phyloP scores from a whole-genome alignment of 2,329 filamentous ascomycete species.

The Penicillium freii region DNA sequence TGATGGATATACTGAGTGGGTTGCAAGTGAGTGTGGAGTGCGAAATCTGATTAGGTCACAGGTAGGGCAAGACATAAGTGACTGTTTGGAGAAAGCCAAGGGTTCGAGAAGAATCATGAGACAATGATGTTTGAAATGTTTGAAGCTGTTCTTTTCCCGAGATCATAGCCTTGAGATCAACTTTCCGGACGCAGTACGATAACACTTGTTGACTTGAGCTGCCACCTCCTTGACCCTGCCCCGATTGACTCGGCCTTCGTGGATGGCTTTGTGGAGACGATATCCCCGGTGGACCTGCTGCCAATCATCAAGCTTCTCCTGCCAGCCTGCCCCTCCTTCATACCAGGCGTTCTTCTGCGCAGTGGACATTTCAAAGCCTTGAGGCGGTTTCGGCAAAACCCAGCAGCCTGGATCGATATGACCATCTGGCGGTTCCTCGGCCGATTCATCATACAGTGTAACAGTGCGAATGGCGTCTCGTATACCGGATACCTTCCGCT shows the following conservation, averaged over 20 bases:
- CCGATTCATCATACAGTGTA: constrained; percentile 37
- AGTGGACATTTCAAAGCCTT: constrained; percentile 37
- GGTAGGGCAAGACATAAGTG: background rate
- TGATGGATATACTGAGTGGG: constrained; percentile 5
- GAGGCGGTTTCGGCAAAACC: constrained; percentile 42
- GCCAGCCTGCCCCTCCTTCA: constrained; percentile 41
- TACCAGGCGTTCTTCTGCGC: constrained; percentile 41
- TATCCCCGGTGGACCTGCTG: constrained; percentile 37
- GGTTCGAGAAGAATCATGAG: background rate
- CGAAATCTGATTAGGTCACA: background rate
- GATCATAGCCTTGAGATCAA: constrained; percentile 1
- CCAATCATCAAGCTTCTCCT: constrained; percentile 43
- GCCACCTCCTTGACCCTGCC: constrained; percentile 32
- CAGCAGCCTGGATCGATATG: constrained; percentile 42
- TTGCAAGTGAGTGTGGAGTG: background rate
- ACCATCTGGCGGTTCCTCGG: constrained; percentile 40
- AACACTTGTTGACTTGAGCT: constrained; percentile 21
- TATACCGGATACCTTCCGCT: constrained; percentile 32
- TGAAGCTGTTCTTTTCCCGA: background rate
- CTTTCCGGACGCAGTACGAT: constrained; percentile 16
- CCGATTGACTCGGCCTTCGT: constrained; percentile 40
- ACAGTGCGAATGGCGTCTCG: constrained; percentile 30
- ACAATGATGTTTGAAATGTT: background rate
- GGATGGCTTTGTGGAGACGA: constrained; percentile 35
- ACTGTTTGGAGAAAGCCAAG: background rate